Evolutionary conservation across 2,329 filamentous ascomycete species (phyloP), one percentile per base, ranked within the genome.

Genomic region (Botryotinia calthae): DNA sequence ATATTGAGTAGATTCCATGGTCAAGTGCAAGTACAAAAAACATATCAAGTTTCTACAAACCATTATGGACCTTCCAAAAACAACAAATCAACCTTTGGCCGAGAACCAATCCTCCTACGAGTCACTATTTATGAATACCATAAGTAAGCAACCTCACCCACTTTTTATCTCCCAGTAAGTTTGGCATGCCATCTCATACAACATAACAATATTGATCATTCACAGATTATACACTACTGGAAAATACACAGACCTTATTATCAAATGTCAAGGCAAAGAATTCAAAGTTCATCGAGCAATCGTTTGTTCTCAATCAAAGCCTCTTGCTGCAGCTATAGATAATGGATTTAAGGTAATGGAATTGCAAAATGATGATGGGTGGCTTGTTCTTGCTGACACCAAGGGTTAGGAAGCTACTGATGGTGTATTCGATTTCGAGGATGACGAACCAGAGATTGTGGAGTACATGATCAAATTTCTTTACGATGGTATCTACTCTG

Each of bases 261-360:
- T 79, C 40, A 69, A 66, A 42, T 77, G 74, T 56, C 58, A 76
- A 42, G 74, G 65, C 6, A 64, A 54, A 18, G 61, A 69, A 5
- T 78, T 72, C 65, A 74, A 75, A 25, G 76, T 76, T 31, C 78
- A 78, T 70, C 63, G 71, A 44, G 72, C 70, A n/a, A 72, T 78
- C 18, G 61, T 78, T 28, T 77, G 76, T 56, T 34, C 70, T 14
- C 76, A 75, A 69, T 76, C 76, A 18, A 76, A 74, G 56, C 71
- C 70, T 7, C 56, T 77, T 48, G 73, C 74, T 37, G 76, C 73
- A 10, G 72, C 72, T n/a, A 46, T 75, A 25, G 69, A 76, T 72
- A 61, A 74, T 42, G 54, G 66, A 16, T 75, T 76, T 34, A 70
- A 72, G 71, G 71, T 72, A 44, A 22, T 46, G 46, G 0, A 10